Conservation (phyloP, 129 eudicot species). For the Oenanthe sinensis region DNA sequence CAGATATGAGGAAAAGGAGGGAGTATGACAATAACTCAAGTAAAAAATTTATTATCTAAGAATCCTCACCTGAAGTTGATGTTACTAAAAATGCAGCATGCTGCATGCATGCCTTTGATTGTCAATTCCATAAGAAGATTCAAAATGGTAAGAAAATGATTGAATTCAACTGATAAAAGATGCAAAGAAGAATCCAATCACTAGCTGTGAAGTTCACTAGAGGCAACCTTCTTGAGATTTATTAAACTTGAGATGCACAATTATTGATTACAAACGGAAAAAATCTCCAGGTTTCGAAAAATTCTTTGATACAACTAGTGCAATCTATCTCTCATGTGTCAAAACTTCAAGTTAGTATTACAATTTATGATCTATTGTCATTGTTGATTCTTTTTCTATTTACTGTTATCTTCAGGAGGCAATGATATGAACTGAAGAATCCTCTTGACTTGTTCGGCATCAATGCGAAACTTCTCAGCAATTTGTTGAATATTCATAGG, state of each 20-base stretch:
- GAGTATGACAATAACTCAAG: not conserved
- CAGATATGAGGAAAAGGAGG: not conserved
- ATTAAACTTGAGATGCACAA: not conserved
- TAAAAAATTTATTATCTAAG: not conserved
- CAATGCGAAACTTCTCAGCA: slow-evolving; percentile 53
- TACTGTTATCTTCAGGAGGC: slow-evolving; percentile 50
- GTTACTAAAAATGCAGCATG: not conserved
- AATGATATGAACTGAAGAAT: slow-evolving; percentile 53
- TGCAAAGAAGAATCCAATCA: not conserved
- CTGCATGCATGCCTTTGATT: not conserved
- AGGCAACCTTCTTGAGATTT: not conserved
- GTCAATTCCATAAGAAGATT: not conserved
- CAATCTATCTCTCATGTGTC: slow-evolving; percentile 4
- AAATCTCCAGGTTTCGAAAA: not conserved
- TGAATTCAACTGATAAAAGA: not conserved
- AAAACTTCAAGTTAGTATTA: slow-evolving; percentile 7
- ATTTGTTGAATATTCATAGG: slow-evolving; percentile 61
- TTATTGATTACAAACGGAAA: slow-evolving; percentile 6
- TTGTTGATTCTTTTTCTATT: slow-evolving; percentile 35
- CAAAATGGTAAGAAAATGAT: not conserved
- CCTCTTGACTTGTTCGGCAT: slow-evolving; percentile 49
- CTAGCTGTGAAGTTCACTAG: not conserved
- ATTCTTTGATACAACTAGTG: slow-evolving; percentile 2
- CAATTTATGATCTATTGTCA: slow-evolving; percentile 12
- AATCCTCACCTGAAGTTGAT: not conserved